Evolutionary conservation across 371 early-diverging fungal genomes (phyloP), one percentile per base, ranked within the genome.

Genomic region (Fennellomyces sp.): DNA sequence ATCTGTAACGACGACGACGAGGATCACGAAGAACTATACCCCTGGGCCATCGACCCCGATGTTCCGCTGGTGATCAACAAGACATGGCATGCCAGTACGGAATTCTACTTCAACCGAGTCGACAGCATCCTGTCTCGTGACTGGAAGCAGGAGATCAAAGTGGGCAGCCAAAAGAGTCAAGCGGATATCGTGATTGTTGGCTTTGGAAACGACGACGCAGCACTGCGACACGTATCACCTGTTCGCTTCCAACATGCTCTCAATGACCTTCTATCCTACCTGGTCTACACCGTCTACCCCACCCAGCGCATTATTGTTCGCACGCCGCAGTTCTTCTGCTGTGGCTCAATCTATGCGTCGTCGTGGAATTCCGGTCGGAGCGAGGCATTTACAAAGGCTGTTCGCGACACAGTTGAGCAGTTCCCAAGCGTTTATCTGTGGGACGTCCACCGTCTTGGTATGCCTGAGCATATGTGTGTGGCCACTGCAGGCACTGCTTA

Each of bases 301-400:
- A 47, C 54, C 17, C 75, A 78, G 41, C 54, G 52, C 4, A 73
- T 78, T 26, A 63, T 78, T 47, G 55, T 78, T 0, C 66, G 72
- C 12, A 73, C 79, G 6, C 75, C 79, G 0, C 73, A 75, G 26
- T 70, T 64, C 13, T 75, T 73, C 47, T 69, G 72, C 29, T 71
- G 73, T 57, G 70, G 68, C 6, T 59, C 54, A 10, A 55, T 66
- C 45, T 45, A 52, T 27, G 55, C 57, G 4, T 68, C 79, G 13
- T 63, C 75, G 17, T 78, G 79, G 79, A 75, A 71, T 41, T 54
- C 60, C 0, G 79, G 73, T 5, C 65, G 79, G 17, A 75, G 73
- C 64, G 50, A 52, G 47, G 66, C 70, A 2, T 75, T 78, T 60
- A 65, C 73, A 1, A 28, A 38, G 21, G 61, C 57, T 5, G 65